These are phyloP conservation scores for Rhodotorula toruloides DNA, from an alignment of 768 basidiomycete genomes.

Conservation along the genomic window DNA sequence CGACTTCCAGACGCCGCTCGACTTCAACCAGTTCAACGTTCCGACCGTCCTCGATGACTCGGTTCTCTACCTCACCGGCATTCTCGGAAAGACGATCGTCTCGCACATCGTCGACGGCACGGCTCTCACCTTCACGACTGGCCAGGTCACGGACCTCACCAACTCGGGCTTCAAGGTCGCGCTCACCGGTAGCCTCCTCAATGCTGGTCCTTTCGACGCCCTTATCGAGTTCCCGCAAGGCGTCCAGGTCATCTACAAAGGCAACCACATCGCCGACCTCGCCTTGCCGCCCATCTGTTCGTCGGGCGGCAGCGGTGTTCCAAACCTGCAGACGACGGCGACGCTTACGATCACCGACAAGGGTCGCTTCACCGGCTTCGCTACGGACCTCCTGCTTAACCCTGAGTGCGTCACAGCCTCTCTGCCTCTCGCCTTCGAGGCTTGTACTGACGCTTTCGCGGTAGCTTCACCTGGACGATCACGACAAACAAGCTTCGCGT, in stretches of 20 bases:
- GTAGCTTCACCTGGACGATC: conserved; percentile 63
- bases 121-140: conserved; percentile 55
- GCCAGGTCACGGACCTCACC: conserved; percentile 57
- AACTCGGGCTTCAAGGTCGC: conserved; percentile 62
- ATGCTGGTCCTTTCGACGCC: conserved; percentile 62
- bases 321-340: conserved; percentile 57
- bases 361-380: conserved; percentile 54
- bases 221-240: conserved; percentile 62
- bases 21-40: conserved; percentile 59
- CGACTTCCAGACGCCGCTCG: conserved; percentile 59
- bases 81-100: conserved; percentile 58
- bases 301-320: conserved; percentile 62
- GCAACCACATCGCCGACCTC: conserved; percentile 60
- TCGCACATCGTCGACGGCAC: conserved; percentile 55
- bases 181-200: conserved; percentile 45
- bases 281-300: conserved; percentile 63
- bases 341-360: conserved; percentile 58
- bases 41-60: conserved; percentile 61
- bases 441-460: background rate
- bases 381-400: conserved; percentile 50
- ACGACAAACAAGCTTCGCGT: conserved; percentile 62
- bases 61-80: conserved; percentile 64
- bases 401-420: conserved; percentile 2
- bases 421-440: background rate
- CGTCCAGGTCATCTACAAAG: conserved; percentile 62